These are phyloP conservation scores for Colletotrichum coccodes DNA, from an alignment of 2,329 filamentous ascomycete genomes.

Conservation along the genomic window DNA sequence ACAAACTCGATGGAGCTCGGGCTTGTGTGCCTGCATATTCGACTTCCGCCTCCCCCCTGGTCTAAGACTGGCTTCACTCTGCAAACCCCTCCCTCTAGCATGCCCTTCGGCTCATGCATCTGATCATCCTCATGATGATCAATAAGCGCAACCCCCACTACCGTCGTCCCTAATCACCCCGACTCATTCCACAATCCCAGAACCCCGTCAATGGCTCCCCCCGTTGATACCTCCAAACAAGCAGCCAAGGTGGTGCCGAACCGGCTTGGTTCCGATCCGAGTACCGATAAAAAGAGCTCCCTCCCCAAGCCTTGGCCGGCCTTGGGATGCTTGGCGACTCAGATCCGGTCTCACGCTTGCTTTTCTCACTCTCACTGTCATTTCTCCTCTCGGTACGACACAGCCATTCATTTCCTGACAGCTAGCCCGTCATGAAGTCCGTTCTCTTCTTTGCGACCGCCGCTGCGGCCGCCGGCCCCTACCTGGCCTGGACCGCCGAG, in stretches of 20 bases:
- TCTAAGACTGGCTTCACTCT: neutral
- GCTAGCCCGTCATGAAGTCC: slow-evolving; percentile 21
- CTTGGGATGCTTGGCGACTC: slow-evolving; percentile 18
- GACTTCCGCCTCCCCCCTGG: neutral
- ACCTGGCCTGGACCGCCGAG: slow-evolving; percentile 54
- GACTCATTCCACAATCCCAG: slow-evolving; percentile 1
- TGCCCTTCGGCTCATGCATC: neutral
- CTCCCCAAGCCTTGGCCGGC: neutral
- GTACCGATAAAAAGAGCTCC: slow-evolving; percentile 10
- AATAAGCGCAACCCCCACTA: slow-evolving; percentile 9
- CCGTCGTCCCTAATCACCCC: slow-evolving; percentile 25
- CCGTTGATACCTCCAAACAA: neutral
- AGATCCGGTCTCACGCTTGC: slow-evolving; percentile 21
- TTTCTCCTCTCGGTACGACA: neutral
- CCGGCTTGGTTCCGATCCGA: slow-evolving; percentile 22
- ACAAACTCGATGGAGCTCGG: slow-evolving; percentile 15
- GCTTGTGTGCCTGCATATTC: neutral
- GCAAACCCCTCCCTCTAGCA: slow-evolving; percentile 21
- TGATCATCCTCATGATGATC: slow-evolving; percentile 13
- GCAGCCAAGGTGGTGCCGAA: slow-evolving; percentile 1
- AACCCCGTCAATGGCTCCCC: neutral
- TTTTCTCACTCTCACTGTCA: neutral
- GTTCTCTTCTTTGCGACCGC: slow-evolving; percentile 33
- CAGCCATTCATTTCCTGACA: slow-evolving; percentile 15
- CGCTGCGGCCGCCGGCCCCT: slow-evolving; percentile 35